Evolutionary conservation across 2,329 filamentous ascomycete species (phyloP).

Genomic region (Venturia oleaginea): DNA sequence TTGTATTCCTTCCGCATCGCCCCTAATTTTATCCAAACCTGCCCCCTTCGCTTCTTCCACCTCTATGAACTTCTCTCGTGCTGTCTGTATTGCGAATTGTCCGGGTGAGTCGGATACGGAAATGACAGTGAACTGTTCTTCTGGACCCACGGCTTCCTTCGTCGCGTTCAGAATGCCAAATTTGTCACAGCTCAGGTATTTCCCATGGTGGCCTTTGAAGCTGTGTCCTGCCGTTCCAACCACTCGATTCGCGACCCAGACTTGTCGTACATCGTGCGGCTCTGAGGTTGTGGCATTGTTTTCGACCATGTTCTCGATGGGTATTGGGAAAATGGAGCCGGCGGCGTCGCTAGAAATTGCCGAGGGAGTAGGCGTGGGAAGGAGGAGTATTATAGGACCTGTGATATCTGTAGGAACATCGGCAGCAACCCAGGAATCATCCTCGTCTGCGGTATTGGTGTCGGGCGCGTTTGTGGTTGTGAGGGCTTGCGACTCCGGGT

Average conservation of each 20-base stretch:
- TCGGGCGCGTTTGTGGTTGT: conserved; percentile 20
- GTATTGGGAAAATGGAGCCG: conserved; percentile 75
- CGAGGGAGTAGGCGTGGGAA: conserved; percentile 63
- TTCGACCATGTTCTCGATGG: conserved; percentile 82
- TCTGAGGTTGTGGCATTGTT: conserved; percentile 75
- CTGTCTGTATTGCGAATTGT: conserved; percentile 66
- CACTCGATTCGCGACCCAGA: conserved; percentile 83
- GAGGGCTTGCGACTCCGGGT: conserved; percentile 24
- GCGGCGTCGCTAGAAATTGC: conserved; percentile 78
- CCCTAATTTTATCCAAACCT: conserved; percentile 54
- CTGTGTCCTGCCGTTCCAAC: conserved; percentile 72
- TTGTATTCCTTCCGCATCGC: conserved; percentile 59
- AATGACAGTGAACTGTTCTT: conserved; percentile 72
- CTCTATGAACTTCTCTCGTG: conserved; percentile 61
- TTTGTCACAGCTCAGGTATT: conserved; percentile 80
- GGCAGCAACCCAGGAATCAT: conserved; percentile 88
- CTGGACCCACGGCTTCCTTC: conserved; percentile 70
- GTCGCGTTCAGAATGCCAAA: conserved; percentile 68
- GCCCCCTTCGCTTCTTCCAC: conserved; percentile 38
- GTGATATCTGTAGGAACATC: conserved; percentile 64
- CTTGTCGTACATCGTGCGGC: conserved; percentile 90
- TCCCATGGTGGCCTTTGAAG: conserved; percentile 85
- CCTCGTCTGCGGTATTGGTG: conserved; percentile 42
- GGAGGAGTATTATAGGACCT: conserved; percentile 73
- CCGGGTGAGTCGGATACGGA: conserved; percentile 53